Conservation (phyloP, 164 flowering plant genomes). For the Cinnamomum chago region DNA sequence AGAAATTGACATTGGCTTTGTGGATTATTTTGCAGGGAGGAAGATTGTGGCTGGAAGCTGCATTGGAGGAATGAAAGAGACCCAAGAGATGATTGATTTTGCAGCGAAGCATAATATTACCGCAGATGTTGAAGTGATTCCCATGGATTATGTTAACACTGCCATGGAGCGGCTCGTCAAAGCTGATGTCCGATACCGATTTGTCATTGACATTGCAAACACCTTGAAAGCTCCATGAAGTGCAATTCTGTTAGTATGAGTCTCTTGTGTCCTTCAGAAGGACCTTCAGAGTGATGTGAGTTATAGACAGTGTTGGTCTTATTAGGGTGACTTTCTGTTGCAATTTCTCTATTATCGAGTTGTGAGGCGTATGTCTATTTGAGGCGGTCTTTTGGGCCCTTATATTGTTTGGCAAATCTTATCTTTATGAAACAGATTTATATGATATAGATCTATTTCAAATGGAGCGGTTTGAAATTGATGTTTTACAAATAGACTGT, state of each 20-base stretch:
- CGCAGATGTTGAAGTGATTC: conserved; percentile 9
- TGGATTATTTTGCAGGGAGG: conserved; percentile 5
- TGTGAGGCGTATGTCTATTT: no score
- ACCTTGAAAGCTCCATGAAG: conserved; percentile 7
- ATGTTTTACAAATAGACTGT: no score
- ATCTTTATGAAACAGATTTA: no score
- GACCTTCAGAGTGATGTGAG: no score
- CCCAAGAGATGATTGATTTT: conserved; percentile 17
- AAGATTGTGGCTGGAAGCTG: conserved; percentile 12
- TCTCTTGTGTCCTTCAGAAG: no score
- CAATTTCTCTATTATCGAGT: no score
- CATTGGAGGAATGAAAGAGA: conserved; percentile 24
- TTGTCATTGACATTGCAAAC: conserved; percentile 23
- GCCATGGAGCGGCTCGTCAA: conserved; percentile 16
- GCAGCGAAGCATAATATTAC: conserved; percentile 6
- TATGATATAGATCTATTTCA: no score
- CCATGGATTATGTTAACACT: conserved; percentile 9
- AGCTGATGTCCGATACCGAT: conserved; percentile 21
- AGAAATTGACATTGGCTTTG: neutral
- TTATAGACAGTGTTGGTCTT: no score
- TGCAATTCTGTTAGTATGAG: neutral
- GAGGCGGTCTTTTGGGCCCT: no score
- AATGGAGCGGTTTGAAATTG: no score
- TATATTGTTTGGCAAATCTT: no score
- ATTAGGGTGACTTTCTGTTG: no score